phyloP scores from a whole-genome alignment of 192 early-diverging fungal species.

The Coemansia erecta region DNA sequence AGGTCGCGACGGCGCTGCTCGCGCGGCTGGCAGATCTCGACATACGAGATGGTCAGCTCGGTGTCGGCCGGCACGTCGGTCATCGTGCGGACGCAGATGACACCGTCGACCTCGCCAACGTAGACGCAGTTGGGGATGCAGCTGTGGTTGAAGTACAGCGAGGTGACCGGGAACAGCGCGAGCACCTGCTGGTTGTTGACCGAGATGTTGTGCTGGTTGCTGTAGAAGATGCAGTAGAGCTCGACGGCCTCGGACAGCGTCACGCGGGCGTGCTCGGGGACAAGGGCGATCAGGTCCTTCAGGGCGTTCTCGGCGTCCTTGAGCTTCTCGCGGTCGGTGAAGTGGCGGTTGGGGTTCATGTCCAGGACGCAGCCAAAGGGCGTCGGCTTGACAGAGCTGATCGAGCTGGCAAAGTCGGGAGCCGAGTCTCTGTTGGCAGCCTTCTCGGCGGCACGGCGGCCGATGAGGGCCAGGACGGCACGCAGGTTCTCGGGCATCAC shows the following conservation, averaged over 20 bases:
- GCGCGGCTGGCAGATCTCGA: constrained; percentile 67
- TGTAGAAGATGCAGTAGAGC: constrained; percentile 62
- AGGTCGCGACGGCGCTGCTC: constrained; percentile 71
- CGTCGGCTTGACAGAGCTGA: constrained; percentile 17
- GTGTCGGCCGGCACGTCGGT: constrained; percentile 55
- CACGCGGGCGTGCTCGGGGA: constrained; percentile 33
- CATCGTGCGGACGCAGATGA: constrained; percentile 61
- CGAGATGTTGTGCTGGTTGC: constrained; percentile 59
- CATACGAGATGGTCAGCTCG: constrained; percentile 66
- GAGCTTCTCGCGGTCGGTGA: constrained; percentile 36
- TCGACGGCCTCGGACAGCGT: constrained; percentile 52
- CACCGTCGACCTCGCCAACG: constrained; percentile 57
- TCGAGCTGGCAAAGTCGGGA: constrained; percentile 14
- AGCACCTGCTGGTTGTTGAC: constrained; percentile 60
- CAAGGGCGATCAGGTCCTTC: constrained; percentile 43
- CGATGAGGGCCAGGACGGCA: constrained; percentile 42
- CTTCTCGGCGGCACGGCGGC: constrained; percentile 28
- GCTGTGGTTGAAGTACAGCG: constrained; percentile 71
- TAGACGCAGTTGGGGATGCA: constrained; percentile 73
- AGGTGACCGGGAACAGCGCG: constrained; percentile 69
- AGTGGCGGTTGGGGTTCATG: constrained; percentile 53
- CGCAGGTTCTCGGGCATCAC: constrained; percentile 42
- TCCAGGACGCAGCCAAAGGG: constrained; percentile 30
- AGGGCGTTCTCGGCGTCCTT: constrained; percentile 40
- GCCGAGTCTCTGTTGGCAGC: background rate